A percentile compares a stretch with the other conserved stretches of the same genome.
These are phyloP conservation scores for Hansenula lynferdii DNA, from an alignment of 1,139 yeast genomes.

Conservation along the genomic window DNA sequence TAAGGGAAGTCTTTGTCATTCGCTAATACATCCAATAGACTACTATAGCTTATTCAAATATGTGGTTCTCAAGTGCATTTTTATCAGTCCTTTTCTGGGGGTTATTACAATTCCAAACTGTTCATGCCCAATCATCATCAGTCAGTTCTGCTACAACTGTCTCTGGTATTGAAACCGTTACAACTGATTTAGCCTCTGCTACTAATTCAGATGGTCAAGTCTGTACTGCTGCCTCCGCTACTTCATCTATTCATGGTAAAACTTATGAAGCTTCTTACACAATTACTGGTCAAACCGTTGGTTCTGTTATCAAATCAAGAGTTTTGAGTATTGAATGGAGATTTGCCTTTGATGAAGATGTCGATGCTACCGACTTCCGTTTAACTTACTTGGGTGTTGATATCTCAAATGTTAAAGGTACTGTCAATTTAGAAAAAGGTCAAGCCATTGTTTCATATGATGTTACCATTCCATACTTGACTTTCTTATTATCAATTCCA, in stretches of 20 bases:
- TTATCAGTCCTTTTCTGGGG: background rate
- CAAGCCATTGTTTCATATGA: conserved; percentile 7
- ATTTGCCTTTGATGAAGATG: conserved; percentile 10
- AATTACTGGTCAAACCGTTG: conserved; percentile 4
- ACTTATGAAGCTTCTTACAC: conserved; percentile 6
- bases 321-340: conserved; percentile 11
- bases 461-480: conserved; percentile 1
- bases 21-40: no score
- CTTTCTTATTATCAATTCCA: conserved; percentile 2
- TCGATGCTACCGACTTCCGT: conserved; percentile 10
- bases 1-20: background rate
- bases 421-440: conserved; percentile 15
- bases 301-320: background rate
- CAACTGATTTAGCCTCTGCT: conserved; percentile 7
- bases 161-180: conserved; percentile 9
- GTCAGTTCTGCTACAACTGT: background rate
- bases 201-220: conserved; percentile 4
- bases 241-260: conserved; percentile 5
- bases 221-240: conserved; percentile 7
- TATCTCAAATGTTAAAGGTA: conserved; percentile 7
- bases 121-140: background rate
- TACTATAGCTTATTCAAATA: background rate
- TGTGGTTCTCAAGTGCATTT: background rate
- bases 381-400: conserved; percentile 7
- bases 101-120: background rate